Conservation (phyloP, 805 yeast genomes). For the Saturnispora sekii region DNA sequence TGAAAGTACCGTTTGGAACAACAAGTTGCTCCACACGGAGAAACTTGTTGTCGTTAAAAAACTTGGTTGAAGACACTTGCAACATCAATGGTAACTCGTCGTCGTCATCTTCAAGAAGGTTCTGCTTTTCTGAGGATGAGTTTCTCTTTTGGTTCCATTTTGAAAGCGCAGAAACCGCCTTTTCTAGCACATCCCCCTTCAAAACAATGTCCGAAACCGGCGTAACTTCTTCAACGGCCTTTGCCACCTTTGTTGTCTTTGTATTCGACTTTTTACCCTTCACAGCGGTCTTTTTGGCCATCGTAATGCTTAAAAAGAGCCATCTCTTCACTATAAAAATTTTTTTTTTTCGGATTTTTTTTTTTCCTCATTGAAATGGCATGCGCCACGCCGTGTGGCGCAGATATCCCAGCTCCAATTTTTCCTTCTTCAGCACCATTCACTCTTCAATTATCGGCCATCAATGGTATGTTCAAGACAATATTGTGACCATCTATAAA, state of each 20-base stretch:
- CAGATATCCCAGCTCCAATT: background rate
- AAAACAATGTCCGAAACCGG: constrained; percentile 8
- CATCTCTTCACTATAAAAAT: background rate
- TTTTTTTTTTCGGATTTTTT: constrained; percentile 1
- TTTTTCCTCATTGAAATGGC: too few species aligned
- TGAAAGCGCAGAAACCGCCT: constrained; percentile 57
- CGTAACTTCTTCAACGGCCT: constrained; percentile 13
- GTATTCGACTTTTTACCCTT: background rate
- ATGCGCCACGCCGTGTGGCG: background rate
- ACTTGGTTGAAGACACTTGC: constrained; percentile 56
- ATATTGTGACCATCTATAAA: background rate
- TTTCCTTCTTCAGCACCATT: background rate
- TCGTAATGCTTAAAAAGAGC: background rate
- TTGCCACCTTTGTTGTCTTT: background rate
- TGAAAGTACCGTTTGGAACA: constrained; percentile 38
- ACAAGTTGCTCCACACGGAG: constrained; percentile 45
- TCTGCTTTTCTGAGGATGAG: constrained; percentile 19
- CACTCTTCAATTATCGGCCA: too few species aligned
- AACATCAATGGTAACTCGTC: constrained; percentile 47
- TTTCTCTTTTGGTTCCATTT: constrained; percentile 40
- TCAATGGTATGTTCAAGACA: constrained; percentile 3
- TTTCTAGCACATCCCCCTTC: constrained; percentile 25
- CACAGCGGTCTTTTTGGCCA: constrained; percentile 8
- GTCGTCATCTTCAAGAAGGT: constrained; percentile 53
- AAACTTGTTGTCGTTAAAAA: constrained; percentile 47